Conservation (phyloP, 495 filamentous ascomycete genomes). For the Penicillium pulvis region DNA sequence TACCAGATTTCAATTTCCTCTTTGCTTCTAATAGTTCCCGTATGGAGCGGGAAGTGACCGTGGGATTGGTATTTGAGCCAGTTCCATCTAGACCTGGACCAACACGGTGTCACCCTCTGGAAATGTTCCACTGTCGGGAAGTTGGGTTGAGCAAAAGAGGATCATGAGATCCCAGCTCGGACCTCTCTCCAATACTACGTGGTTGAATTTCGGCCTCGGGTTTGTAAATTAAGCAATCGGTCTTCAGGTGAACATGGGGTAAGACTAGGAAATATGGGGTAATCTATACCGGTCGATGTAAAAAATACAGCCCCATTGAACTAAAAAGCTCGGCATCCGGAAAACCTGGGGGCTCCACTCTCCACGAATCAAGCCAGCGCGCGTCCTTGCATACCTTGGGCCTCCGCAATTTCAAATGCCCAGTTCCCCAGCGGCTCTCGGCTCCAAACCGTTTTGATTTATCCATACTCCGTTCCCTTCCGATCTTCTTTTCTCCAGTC, state of each 20-base stretch:
- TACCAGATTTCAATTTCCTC: background rate
- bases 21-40: background rate
- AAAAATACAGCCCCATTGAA: background rate
- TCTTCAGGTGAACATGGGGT: background rate
- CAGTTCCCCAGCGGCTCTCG: slow-evolving; percentile 27
- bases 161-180: slow-evolving; percentile 24
- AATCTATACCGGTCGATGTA: background rate
- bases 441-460: slow-evolving; percentile 19
- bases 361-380: slow-evolving; percentile 23
- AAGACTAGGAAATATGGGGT: background rate
- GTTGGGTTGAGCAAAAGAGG: slow-evolving; percentile 6
- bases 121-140: slow-evolving; percentile 17
- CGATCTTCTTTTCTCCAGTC: slow-evolving; percentile 20
- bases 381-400: slow-evolving; percentile 31
- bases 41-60: slow-evolving; percentile 15
- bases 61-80: slow-evolving; percentile 22
- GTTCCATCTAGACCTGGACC: slow-evolving; percentile 15
- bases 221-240: background rate
- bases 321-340: slow-evolving; percentile 14
- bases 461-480: slow-evolving; percentile 30
- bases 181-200: background rate
- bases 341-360: slow-evolving; percentile 27
- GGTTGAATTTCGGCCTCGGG: background rate
- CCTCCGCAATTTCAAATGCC: slow-evolving; percentile 28
- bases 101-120: slow-evolving; percentile 3